These are phyloP conservation scores for Verticillium dahliae DNA, from an alignment of 2,329 filamentous ascomycete species.

Conservation along the genomic window DNA sequence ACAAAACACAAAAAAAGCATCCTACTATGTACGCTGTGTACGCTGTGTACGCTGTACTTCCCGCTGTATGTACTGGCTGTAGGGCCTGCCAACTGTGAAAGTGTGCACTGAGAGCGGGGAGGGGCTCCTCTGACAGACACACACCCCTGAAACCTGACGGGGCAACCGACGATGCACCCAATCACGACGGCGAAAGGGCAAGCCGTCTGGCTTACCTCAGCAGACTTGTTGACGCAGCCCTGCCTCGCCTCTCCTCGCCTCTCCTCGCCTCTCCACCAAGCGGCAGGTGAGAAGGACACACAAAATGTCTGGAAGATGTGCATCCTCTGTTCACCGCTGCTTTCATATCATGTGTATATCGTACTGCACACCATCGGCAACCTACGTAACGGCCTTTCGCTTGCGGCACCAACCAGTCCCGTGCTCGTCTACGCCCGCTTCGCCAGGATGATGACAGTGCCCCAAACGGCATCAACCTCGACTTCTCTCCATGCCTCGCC, in stretches of 20 bases:
- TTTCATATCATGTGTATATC: background rate
- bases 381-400: conserved; percentile 8
- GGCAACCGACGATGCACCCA: conserved; percentile 18
- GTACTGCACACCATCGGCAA: background rate
- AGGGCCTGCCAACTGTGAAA: background rate
- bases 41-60: too few relatives aligned
- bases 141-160: conserved; percentile 22
- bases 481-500: conserved; percentile 45
- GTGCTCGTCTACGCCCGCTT: conserved; percentile 17
- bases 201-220: background rate
- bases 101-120: background rate
- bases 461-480: conserved; percentile 54
- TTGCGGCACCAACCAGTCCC: conserved; percentile 18
- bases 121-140: background rate
- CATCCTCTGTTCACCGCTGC: background rate
- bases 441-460: conserved; percentile 52
- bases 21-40: too few relatives aligned
- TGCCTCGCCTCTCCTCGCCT: background rate
- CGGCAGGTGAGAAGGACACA: background rate
- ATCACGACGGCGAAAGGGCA: background rate
- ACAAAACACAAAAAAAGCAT: background rate
- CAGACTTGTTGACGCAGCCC: background rate
- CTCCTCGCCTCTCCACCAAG: background rate
- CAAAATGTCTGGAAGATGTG: background rate
- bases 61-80: background rate